Base-by-base conservation (phyloP, 2,329 filamentous ascomycete genomes). In the Fusarium odoratissimum region DNA sequence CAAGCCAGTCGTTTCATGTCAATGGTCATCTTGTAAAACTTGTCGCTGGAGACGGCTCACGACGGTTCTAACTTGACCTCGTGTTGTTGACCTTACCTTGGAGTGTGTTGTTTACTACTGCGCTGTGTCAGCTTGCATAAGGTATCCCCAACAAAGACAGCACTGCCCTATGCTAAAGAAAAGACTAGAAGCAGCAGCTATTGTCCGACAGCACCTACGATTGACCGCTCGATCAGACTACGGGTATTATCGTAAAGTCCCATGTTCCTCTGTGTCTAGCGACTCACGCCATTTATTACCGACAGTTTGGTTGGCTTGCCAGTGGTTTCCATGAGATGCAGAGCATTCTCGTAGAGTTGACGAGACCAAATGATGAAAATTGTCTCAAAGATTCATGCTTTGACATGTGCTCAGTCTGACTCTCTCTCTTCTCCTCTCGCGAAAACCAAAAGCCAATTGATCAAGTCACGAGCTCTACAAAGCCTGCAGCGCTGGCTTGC, bases 401-500 rank as follows among this genome's bases (percentile, higher is more conserved):
- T 67, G 55, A 67, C 63, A 67, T 67, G 63, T 67, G 64, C 45
- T 42, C 54, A 40, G 10, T 41, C 52, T 60, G 23, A 35, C 44
- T 61, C 37, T 61, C 38, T 38, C 23, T 31, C 14, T 7, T 31
- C 41, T 40, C 28, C 35, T 38, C 30, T 37, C 38, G 38, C 41
- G 49, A 48, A 62, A 49, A 13, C 16, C 38, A 33, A 55, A 62
- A 56, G 28, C 64, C 64, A 54, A 67, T 67, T 62, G 37, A 60
- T 46, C 56, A 61, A 58, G 67, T 73, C 70, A 73, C 71, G 70
- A 66, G 71, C 71, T 41, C 46, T 67, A 41, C 54, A 67, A 64
- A 68, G 30, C 40, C 70, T 73, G 70, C 60, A 68, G 37, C 21
- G 33, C 60, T 64, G 51, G 51, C 58, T 64, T 45, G 30, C 49